phyloP scores from a whole-genome alignment of 352 stramenopile species.

The Pythium chondricola region DNA sequence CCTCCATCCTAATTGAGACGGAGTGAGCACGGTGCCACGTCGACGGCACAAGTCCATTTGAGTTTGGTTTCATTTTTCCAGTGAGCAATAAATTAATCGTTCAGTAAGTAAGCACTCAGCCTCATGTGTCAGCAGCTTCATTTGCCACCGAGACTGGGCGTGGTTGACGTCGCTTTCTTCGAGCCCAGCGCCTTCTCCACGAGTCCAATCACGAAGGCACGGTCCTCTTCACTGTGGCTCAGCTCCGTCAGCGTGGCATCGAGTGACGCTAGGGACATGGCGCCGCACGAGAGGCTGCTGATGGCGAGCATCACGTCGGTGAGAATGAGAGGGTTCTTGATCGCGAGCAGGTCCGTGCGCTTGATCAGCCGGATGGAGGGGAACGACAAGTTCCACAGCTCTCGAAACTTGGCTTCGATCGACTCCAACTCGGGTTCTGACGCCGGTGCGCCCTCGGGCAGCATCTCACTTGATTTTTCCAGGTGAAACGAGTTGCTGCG shows the following conservation, averaged over 20 bases:
- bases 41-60: too few relatives aligned
- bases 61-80: constrained; percentile 20
- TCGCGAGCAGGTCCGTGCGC: constrained; percentile 50
- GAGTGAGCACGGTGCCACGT: too few relatives aligned
- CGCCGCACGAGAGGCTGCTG: constrained; percentile 63
- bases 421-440: not conserved
- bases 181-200: constrained; percentile 27
- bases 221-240: constrained; percentile 50
- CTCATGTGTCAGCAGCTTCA: too few relatives aligned
- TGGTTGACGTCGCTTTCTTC: constrained; percentile 2
- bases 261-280: constrained; percentile 49
- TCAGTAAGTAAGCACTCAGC: too few relatives aligned
- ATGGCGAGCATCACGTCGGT: constrained; percentile 78
- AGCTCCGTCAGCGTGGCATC: constrained; percentile 52
- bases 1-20: constrained; percentile 32
- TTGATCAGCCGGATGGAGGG: constrained; percentile 65
- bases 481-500: constrained; percentile 50
- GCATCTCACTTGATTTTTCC: constrained; percentile 24
- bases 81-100: constrained; percentile 31
- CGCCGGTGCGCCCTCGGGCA: constrained; percentile 4
- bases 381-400: constrained; percentile 75
- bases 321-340: constrained; percentile 54
- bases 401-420: constrained; percentile 46
- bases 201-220: constrained; percentile 44
- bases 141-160: constrained; percentile 14